These are phyloP conservation scores for Candida multigemmis DNA, from an alignment of 805 yeast genomes.

Conservation along the genomic window DNA sequence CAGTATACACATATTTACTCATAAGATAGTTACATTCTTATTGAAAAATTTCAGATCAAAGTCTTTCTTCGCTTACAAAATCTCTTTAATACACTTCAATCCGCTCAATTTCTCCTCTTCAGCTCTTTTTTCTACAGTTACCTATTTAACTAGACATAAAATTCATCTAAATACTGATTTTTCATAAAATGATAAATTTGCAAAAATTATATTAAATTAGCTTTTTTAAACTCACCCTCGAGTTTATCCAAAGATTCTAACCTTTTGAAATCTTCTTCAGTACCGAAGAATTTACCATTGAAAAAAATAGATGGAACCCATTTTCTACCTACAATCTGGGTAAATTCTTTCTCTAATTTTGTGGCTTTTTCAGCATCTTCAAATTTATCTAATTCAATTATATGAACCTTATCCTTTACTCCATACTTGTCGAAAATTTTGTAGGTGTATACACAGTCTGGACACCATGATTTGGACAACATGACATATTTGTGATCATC, in stretches of 20 bases:
- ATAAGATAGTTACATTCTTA: too few species aligned
- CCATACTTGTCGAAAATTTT: slow-evolving; percentile 44
- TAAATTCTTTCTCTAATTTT: slow-evolving; percentile 46
- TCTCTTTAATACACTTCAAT: too few species aligned
- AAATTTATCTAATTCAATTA: slow-evolving; percentile 56
- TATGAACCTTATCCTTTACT: slow-evolving; percentile 38
- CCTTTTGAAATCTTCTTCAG: slow-evolving; percentile 39
- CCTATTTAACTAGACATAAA: too few species aligned
- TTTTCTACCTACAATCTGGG: slow-evolving; percentile 46
- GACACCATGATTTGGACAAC: slow-evolving; percentile 71
- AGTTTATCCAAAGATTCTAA: slow-evolving; percentile 25
- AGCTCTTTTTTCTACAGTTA: too few species aligned
- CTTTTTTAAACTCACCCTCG: slow-evolving; percentile 21
- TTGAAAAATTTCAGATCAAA: too few species aligned
- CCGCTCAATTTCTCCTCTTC: too few species aligned
- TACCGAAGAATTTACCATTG: slow-evolving; percentile 51
- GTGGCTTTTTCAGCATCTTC: slow-evolving; percentile 38
- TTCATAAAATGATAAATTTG: slow-evolving; percentile 1
- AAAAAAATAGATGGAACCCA: slow-evolving; percentile 68
- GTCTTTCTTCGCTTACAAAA: too few species aligned
- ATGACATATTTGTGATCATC: slow-evolving; percentile 39
- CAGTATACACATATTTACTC: too few species aligned
- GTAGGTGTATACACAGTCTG: slow-evolving; percentile 63
- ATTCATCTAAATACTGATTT: slow-evolving; percentile 3
- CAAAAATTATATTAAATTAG: slow-evolving; percentile 4